Evolutionary conservation across 2,329 filamentous ascomycete species (phyloP).

Genomic region (Botrytis elliptica): DNA sequence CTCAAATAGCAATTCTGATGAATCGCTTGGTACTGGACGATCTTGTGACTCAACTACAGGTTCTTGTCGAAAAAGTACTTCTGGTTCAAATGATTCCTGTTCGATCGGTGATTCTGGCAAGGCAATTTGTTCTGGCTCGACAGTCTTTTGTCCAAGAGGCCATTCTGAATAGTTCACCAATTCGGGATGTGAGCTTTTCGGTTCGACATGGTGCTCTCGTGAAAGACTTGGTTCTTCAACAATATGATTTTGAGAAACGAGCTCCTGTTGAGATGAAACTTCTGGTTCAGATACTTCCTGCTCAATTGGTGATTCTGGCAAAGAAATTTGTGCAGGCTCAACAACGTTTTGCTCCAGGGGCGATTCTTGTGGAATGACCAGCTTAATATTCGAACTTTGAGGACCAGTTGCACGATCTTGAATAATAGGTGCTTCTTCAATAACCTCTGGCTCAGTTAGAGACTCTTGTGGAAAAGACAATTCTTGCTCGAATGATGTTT

Average conservation of each 20-base stretch:
- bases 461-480: neutral
- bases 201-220: neutral
- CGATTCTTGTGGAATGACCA: neutral
- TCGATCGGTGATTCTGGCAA: neutral
- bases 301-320: constrained; percentile 6
- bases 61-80: neutral
- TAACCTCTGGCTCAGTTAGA: neutral
- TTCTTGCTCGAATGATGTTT: neutral
- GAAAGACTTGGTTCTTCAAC: neutral
- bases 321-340: neutral
- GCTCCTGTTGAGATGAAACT: neutral
- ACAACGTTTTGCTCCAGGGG: neutral
- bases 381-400: neutral
- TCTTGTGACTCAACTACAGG: neutral
- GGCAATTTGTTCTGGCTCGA: neutral
- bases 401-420: neutral
- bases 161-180: neutral
- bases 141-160: neutral
- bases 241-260: neutral
- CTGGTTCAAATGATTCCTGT: neutral
- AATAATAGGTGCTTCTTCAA: neutral
- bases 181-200: neutral
- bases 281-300: neutral
- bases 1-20: neutral
- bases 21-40: neutral